These are phyloP conservation scores for Talaromyces amestolkiae DNA, from an alignment of 2,329 filamentous ascomycete genomes.

Conservation along the genomic window DNA sequence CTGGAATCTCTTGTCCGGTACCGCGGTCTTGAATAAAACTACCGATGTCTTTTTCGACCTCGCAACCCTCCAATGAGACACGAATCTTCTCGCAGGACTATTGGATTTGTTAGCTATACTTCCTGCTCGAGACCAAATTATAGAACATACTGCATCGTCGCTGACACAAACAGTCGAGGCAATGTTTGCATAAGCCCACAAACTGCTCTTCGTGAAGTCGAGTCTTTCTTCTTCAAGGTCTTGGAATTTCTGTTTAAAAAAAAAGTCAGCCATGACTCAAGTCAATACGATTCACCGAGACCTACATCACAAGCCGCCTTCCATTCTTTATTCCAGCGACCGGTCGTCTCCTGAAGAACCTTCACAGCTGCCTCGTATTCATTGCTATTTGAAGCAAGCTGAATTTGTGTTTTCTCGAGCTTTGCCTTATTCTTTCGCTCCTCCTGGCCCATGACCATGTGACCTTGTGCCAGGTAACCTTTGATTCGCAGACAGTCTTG, in stretches of 20 bases:
- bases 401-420: slow-evolving; percentile 97
- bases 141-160: slow-evolving; percentile 70
- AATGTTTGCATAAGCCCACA: slow-evolving; percentile 98
- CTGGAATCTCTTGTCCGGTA: slow-evolving; percentile 95
- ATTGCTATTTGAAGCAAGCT: slow-evolving; percentile 81
- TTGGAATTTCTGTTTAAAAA: slow-evolving; percentile 75
- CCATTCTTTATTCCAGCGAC: slow-evolving; percentile 96
- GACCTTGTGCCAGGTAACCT: slow-evolving; percentile 94
- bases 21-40: slow-evolving; percentile 84
- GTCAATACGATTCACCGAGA: not conserved
- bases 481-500: slow-evolving; percentile 98
- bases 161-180: slow-evolving; percentile 96
- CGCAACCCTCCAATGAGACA: slow-evolving; percentile 87
- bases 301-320: slow-evolving; percentile 79
- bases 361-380: slow-evolving; percentile 95
- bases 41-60: slow-evolving; percentile 92
- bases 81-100: slow-evolving; percentile 92
- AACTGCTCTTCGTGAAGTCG: slow-evolving; percentile 94
- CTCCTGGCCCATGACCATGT: slow-evolving; percentile 99
- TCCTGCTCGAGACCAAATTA: not conserved
- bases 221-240: slow-evolving; percentile 95
- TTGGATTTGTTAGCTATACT: slow-evolving; percentile 18
- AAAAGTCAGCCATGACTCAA: slow-evolving; percentile 24
- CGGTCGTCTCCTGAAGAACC: slow-evolving; percentile 88
- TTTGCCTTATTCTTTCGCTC: slow-evolving; percentile 99